Conservation (phyloP, 805 yeast genomes). For the Saccharomycopsis schoenii region DNA sequence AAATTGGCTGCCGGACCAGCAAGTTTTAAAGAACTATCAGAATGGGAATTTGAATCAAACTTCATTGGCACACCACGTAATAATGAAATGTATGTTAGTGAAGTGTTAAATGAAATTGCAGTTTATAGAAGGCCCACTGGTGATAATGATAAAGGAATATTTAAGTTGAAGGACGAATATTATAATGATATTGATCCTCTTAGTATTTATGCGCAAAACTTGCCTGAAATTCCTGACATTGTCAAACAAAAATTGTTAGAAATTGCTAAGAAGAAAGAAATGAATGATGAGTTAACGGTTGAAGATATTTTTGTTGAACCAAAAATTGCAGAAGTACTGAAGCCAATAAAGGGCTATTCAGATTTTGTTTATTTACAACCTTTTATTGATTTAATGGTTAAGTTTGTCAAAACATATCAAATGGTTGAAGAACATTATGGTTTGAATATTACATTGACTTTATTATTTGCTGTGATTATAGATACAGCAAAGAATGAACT, state of each 20-base stretch:
- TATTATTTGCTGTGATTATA: neutral
- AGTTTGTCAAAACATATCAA: neutral
- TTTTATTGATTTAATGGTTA: neutral
- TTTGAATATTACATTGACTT: neutral
- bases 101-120: conserved; percentile 47
- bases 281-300: conserved; percentile 19
- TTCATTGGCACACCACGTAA: conserved; percentile 31
- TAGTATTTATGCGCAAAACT: conserved; percentile 27
- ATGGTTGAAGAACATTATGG: neutral
- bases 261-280: neutral
- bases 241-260: conserved; percentile 19
- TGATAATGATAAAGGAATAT: conserved; percentile 56
- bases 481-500: neutral
- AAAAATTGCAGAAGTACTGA: neutral
- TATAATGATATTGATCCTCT: conserved; percentile 49
- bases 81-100: conserved; percentile 21
- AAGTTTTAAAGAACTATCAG: conserved; percentile 4
- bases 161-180: conserved; percentile 40
- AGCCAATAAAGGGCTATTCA: neutral
- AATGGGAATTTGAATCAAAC: conserved; percentile 1
- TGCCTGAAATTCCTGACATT: conserved; percentile 18
- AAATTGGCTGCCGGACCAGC: conserved; percentile 12
- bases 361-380: neutral
- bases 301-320: conserved; percentile 15
- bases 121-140: conserved; percentile 58